Conservation (phyloP, 2,329 filamentous ascomycete species). For the Escovopsis sp. region DNA sequence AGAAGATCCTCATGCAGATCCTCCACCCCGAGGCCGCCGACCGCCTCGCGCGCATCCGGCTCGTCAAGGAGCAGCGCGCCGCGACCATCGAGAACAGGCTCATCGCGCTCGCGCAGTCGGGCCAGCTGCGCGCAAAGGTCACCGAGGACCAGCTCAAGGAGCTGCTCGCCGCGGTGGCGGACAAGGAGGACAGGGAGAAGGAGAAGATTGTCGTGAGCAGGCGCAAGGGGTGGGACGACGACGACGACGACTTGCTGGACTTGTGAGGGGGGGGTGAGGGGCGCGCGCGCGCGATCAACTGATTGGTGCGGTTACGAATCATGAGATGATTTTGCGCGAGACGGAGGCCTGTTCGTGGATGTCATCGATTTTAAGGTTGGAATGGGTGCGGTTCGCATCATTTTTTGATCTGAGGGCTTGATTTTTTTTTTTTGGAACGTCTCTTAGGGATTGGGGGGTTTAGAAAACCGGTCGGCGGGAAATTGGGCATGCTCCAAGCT, state of each 20-base stretch:
- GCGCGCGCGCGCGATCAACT: too few relatives aligned
- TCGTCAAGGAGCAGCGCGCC: conserved; percentile 88
- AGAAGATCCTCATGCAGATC: conserved; percentile 76
- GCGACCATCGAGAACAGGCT: conserved; percentile 83
- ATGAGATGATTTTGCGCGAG: too few relatives aligned
- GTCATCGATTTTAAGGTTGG: too few relatives aligned
- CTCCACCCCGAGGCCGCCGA: conserved; percentile 88
- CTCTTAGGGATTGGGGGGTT: too few relatives aligned
- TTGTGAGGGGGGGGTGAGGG: conserved; percentile 22
- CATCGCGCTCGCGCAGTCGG: conserved; percentile 77
- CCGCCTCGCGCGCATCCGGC: conserved; percentile 80
- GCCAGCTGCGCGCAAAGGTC: conserved; percentile 76
- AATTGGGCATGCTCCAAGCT: too few relatives aligned
- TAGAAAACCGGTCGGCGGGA: too few relatives aligned
- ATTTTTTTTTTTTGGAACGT: too few relatives aligned
- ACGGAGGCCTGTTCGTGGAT: too few relatives aligned
- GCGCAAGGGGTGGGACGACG: conserved; percentile 72
- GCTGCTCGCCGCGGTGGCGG: conserved; percentile 68
- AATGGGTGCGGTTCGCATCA: too few relatives aligned
- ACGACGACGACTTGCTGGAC: conserved; percentile 64
- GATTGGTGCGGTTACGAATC: too few relatives aligned
- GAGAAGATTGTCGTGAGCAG: conserved; percentile 79
- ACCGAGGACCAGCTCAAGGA: conserved; percentile 91
- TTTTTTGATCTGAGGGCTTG: too few relatives aligned
- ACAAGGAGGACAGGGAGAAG: conserved; percentile 48